phyloP scores from a whole-genome alignment of 1,284 basidiomycete species.

The Phenoliferia sp. region DNA sequence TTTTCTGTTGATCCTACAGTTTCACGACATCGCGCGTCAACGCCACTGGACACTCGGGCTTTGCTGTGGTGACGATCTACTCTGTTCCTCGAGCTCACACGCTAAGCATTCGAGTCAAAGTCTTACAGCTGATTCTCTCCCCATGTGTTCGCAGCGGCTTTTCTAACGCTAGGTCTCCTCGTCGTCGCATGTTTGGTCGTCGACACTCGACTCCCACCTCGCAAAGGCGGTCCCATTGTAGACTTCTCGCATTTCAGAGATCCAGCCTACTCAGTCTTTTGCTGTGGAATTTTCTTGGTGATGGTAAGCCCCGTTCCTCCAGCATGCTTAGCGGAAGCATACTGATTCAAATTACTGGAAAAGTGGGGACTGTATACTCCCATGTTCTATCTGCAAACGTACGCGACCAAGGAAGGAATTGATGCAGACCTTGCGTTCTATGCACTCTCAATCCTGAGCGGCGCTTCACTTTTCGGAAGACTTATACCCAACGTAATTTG shows the following conservation, averaged over 20 bases:
- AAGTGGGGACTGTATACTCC: constrained; percentile 28
- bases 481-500: constrained; percentile 33
- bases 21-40: too few relatives aligned
- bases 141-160: constrained; percentile 12
- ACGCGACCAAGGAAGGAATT: constrained; percentile 35
- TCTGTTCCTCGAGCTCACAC: too few relatives aligned
- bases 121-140: too few relatives aligned
- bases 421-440: constrained; percentile 30
- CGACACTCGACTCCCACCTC: constrained; percentile 29
- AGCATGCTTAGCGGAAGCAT: not conserved
- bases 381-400: constrained; percentile 33
- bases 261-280: constrained; percentile 32
- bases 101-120: too few relatives aligned
- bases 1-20: not conserved
- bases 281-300: constrained; percentile 33
- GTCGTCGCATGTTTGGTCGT: constrained; percentile 24
- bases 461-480: constrained; percentile 32
- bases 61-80: too few relatives aligned
- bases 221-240: constrained; percentile 25
- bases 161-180: constrained; percentile 29
- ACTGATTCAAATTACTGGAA: too few relatives aligned
- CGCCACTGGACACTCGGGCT: too few relatives aligned
- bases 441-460: constrained; percentile 34
- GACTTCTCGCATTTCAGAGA: constrained; percentile 28
- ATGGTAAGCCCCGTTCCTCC: constrained; percentile 26